Conservation (phyloP, 2,329 filamentous ascomycete species). For the Gaeumannomyces sp. region DNA sequence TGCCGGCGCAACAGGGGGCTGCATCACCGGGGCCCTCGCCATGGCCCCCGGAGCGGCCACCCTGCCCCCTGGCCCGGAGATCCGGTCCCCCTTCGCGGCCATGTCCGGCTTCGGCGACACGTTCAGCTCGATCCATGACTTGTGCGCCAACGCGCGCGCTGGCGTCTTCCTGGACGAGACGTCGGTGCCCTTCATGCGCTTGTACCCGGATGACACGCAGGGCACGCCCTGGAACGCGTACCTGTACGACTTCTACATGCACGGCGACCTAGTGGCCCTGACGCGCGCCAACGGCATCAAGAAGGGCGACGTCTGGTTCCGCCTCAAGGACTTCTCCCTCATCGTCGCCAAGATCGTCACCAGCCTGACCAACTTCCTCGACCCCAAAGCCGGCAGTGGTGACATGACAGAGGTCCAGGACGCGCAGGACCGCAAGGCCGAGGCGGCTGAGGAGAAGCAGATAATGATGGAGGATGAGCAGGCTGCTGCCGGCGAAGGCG, state of each 20-base stretch:
- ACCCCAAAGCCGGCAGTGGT: constrained; percentile 37
- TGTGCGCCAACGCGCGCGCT: constrained; percentile 58
- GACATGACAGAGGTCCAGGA: constrained; percentile 42
- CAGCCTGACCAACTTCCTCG: constrained; percentile 52
- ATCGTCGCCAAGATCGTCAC: constrained; percentile 67
- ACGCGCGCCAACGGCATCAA: constrained; percentile 61
- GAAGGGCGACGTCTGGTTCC: constrained; percentile 63
- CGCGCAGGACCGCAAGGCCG: constrained; percentile 24
- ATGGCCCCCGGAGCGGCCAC: background rate
- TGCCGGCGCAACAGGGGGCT: constrained; percentile 29
- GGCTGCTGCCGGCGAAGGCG: constrained; percentile 42
- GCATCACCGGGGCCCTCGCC: background rate
- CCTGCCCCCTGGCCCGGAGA: constrained; percentile 15
- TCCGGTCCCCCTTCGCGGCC: constrained; percentile 64
- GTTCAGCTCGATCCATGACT: constrained; percentile 59
- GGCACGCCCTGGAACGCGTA: constrained; percentile 56
- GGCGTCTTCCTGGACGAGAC: constrained; percentile 71
- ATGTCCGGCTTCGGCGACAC: constrained; percentile 62
- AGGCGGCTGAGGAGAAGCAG: constrained; percentile 1
- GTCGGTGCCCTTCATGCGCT: constrained; percentile 61
- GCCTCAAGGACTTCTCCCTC: constrained; percentile 53
- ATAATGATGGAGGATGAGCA: constrained; percentile 20
- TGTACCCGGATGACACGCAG: constrained; percentile 49
- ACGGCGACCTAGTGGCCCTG: constrained; percentile 57
- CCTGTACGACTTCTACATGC: constrained; percentile 70